Base-by-base conservation (phyloP, 2,329 filamentous ascomycete species). In the Aspergillaceae sp. region DNA sequence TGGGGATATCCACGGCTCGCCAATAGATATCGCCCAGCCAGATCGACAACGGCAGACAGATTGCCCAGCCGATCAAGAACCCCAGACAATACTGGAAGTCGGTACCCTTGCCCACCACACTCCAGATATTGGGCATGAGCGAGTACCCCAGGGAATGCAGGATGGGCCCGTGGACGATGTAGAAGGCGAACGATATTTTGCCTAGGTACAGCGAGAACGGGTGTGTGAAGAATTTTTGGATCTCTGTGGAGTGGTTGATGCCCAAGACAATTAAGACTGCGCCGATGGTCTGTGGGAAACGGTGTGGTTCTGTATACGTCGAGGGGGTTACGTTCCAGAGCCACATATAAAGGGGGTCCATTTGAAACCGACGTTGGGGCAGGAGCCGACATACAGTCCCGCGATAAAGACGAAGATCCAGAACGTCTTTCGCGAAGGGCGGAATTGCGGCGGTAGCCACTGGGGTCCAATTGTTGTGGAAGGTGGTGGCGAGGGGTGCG, bases 11-110 rank as follows among this genome's bases (percentile, higher is more conserved):
- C 4, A 83, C 68, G 1, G 63, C 62, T 29, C 78, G 69, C 76
- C 77, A 81, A 55, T 81, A 82, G 3, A 83, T 47, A 59, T 83
- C 79, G 1, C 75, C 74, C 4, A 71, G 67, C 72, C 77, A 82
- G 4, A 82, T 65, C 0, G 74, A 61, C 29, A 70, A 45, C 5
- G 63, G 56, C 3, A 71, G 52, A 46, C 67, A 69, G 35, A 70
- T 59, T 29, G 58, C 33, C 59, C 67, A 70, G 11, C 66, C 66
- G 29, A 70, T 58, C 5, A 68, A 45, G 42, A 69, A 69, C 1
- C 66, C 69, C 10, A 65, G 43, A 41, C 66, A 64, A 47, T 68
- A 71, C 43, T 65, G 60, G 28, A 63, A 57, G 42, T 69, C 50
- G 1, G 62, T 66, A 43, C 67, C 59, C 45, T 65, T 67, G 48